phyloP scores from a whole-genome alignment of 2,329 filamentous ascomycete genomes.

The Fusarium albidum region DNA sequence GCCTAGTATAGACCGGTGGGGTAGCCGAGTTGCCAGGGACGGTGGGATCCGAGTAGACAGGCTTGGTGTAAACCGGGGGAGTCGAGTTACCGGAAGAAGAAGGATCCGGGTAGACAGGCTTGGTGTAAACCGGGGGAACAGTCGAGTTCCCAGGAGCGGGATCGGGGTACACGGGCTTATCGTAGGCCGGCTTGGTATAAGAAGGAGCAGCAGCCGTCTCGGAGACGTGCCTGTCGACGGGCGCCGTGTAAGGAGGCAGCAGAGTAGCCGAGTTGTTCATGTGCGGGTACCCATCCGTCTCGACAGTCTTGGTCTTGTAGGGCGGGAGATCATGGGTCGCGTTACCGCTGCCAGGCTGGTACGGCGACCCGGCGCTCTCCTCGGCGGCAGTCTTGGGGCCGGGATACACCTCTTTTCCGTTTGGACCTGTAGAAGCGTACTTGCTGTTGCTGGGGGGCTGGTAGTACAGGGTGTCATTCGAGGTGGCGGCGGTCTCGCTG shows the following conservation, averaged over 20 bases:
- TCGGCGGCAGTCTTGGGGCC: background rate
- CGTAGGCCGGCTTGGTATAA: conserved; percentile 9
- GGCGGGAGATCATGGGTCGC: conserved; percentile 15
- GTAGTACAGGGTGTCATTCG: conserved; percentile 15
- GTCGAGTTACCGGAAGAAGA: conserved; percentile 13
- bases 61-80: conserved; percentile 7
- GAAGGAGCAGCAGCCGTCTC: conserved; percentile 12
- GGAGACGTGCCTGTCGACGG: conserved; percentile 9
- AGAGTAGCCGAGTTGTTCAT: conserved; percentile 33
- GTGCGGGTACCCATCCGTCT: conserved; percentile 18
- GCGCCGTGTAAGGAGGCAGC: conserved; percentile 16
- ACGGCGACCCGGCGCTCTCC: conserved; percentile 13
- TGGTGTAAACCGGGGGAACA: conserved; percentile 18
- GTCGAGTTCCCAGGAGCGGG: conserved; percentile 20
- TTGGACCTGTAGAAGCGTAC: conserved; percentile 24
- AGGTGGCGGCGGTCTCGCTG: conserved; percentile 13
- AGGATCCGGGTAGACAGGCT: conserved; percentile 9
- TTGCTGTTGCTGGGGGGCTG: conserved; percentile 18
- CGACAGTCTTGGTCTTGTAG: conserved; percentile 4
- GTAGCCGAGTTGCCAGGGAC: background rate
- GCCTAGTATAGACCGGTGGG: conserved; percentile 5
- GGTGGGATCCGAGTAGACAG: background rate
- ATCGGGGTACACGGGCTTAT: conserved; percentile 21
- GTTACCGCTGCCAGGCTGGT: conserved; percentile 25
- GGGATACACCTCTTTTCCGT: conserved; percentile 2